A percentile compares a stretch with the other conserved stretches of the same genome.
Conservation (phyloP, 768 basidiomycete species). For the Scleroderma bovista region DNA sequence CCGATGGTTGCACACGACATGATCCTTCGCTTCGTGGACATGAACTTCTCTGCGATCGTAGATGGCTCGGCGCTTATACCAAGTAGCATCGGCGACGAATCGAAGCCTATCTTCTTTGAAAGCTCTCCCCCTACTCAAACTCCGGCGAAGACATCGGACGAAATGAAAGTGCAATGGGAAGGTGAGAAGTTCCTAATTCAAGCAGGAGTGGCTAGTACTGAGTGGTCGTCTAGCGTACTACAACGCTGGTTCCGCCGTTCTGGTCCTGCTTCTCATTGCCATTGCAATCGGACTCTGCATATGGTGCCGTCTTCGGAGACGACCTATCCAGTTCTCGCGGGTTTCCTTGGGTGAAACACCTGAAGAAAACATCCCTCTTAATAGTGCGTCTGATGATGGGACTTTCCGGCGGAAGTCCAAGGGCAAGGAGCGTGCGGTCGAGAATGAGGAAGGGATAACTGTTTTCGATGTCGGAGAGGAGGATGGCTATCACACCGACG, state of each 20-base stretch:
- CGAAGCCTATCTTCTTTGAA: slow-evolving; percentile 60
- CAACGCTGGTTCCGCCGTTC: slow-evolving; percentile 82
- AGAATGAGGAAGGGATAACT: slow-evolving; percentile 27
- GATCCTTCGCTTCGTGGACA: slow-evolving; percentile 96
- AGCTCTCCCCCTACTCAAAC: slow-evolving; percentile 31
- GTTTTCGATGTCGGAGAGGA: slow-evolving; percentile 55
- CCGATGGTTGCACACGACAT: slow-evolving; percentile 92
- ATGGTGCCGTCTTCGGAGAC: slow-evolving; percentile 55
- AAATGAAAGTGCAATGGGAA: slow-evolving; percentile 88
- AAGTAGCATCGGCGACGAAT: slow-evolving; percentile 67
- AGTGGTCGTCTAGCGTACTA: slow-evolving; percentile 66
- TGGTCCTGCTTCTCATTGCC: slow-evolving; percentile 72
- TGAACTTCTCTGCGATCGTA: slow-evolving; percentile 77
- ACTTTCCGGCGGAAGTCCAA: slow-evolving; percentile 33
- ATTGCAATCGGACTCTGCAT: slow-evolving; percentile 48
- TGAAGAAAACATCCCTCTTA: slow-evolving; percentile 74
- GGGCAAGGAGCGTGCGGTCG: slow-evolving; percentile 43
- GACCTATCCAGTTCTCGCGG: slow-evolving; percentile 21
- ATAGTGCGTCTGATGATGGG: slow-evolving; percentile 36
- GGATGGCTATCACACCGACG: slow-evolving; percentile 37
- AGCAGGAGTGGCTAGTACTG: background rate
- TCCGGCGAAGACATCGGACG: slow-evolving; percentile 58
- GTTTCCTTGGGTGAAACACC: slow-evolving; percentile 2
- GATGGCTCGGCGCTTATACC: slow-evolving; percentile 80
- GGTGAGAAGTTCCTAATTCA: slow-evolving; percentile 39